Base-by-base conservation (phyloP, 345 rosid species). In the Citrus cavaleriei region DNA sequence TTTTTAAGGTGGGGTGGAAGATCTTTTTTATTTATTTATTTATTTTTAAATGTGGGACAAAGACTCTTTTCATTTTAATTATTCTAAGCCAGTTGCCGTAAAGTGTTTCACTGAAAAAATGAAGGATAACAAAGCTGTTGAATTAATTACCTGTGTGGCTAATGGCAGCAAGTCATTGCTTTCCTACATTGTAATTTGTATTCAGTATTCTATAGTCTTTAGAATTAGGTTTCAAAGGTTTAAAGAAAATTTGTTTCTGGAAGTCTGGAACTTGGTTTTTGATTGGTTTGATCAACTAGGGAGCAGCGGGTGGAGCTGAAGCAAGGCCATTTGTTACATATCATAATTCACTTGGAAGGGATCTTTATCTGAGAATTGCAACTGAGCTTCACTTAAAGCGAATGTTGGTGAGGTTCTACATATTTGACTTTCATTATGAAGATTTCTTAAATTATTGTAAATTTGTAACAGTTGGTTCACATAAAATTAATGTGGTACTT, bases 261-360 rank as follows among this genome's bases (percentile, higher is more conserved):
- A 81, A 70, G 27, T 63, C 21, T 68, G 49, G 83, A 81, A 70
- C 68, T 71, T 81, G 63, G 75, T 81, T 87, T 85, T 82, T 87
- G 63, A 87, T 88, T 59, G 73, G 82, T 81, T 86, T 88, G 68
- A 79, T 79, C 65, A 68, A 81, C 87, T 85, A 93, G 98, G 99
- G 97, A 84, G 98, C 97, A 90, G 99, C 97, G 79, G 99, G 99
- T 85, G 97, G 99, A 87, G 99, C 98, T 24, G 99, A 96, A 81
- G 98, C 99, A 38, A 84, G 98, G 87, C 99, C 98, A 27, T 96
- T 96, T 83, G 89, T 96, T 49, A 93, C 99, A 34, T 85, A 84
- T 84, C 99, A 93, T 87, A 93, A 96, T 85, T 96, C 98, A 59
- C 97, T 93, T 79, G 93, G 92, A 81, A 92, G 95, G 86, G 92